Evolutionary conservation across 805 yeast genomes (phyloP), one percentile per base, ranked within the genome.

Genomic region (Pichia cephalocereana): DNA sequence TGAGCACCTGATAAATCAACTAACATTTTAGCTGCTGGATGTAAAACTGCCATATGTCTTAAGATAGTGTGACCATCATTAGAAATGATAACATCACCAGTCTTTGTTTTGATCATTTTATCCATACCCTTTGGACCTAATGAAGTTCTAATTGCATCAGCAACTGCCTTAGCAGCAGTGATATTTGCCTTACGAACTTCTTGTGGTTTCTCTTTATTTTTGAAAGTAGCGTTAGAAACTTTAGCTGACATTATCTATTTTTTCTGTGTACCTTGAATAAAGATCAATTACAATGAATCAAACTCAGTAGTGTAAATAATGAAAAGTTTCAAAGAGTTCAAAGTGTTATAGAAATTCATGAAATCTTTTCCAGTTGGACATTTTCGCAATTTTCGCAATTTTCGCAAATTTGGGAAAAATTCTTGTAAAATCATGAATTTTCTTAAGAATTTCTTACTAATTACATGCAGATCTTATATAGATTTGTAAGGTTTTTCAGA

Each of bases 111-210:
- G 70, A 87, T 88, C 98, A 93, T 91, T 72, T 93, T 93, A 68
- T 93, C 99, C 99, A 93, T 93, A 52, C 99, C 99, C 67, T 89
- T 91, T 48, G 99, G 99, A 19, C 99, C 99, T 51, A 93, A 72
- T 15, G 98, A 84, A 7, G 97, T 90, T 67, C 96, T 78, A 59
- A 89, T 86, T 43, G 96, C 96, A 67, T 89, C 96, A 3, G 96
- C 89, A 27, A 89, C 96, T 7, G 96, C 96, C 59, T 91, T 75
- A 8, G 96, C 97, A 4, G 96, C 96, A 54, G 84, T 74, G 56
- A 90, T 88, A 64, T 89, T 89, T 46, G 90, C 79, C 67, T 79
- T 81, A 54, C 97, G 83, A 46, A 89, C 96, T 68, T 90, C 97
- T 64, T 83, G 90, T 26, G 97, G 97, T 75, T 90, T 89, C 59